A percentile compares a stretch with the other conserved stretches of the same genome.
These are phyloP conservation scores for Penicillium sp. DNA, from an alignment of 2,329 filamentous ascomycete species.

Conservation along the genomic window DNA sequence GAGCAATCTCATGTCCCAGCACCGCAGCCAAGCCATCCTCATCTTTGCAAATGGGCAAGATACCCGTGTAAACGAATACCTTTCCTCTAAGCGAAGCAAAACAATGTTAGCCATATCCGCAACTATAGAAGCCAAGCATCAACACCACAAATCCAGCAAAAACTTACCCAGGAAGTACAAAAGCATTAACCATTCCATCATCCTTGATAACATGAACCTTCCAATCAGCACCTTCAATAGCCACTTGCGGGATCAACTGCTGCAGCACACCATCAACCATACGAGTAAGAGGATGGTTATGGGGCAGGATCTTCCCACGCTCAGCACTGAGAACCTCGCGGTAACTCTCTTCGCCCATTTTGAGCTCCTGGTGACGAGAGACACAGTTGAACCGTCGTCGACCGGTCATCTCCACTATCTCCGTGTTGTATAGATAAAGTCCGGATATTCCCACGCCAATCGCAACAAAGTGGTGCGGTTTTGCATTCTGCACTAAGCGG, in stretches of 20 bases:
- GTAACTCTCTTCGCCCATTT: constrained; percentile 47
- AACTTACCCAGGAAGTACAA: constrained; percentile 59
- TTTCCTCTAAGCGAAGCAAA: constrained; percentile 48
- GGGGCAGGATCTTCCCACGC: constrained; percentile 49
- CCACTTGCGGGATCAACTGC: constrained; percentile 54
- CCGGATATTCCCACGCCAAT: constrained; percentile 46
- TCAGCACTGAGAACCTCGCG: constrained; percentile 50
- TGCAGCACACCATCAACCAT: constrained; percentile 55
- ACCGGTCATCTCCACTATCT: constrained; percentile 57
- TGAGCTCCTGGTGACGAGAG: constrained; percentile 46
- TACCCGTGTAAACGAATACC: constrained; percentile 64
- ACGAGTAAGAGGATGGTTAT: constrained; percentile 49
- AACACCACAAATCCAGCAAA: neutral
- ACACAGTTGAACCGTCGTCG: constrained; percentile 61
- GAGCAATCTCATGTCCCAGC: constrained; percentile 63
- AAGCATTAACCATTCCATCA: constrained; percentile 54
- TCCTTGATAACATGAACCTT: constrained; percentile 60
- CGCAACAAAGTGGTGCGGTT: constrained; percentile 32
- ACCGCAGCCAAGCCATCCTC: constrained; percentile 63
- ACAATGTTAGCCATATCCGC: constrained; percentile 2
- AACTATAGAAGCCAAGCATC: neutral
- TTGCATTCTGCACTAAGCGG: constrained; percentile 21
- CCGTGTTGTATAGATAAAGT: constrained; percentile 57
- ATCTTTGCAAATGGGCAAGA: constrained; percentile 55
- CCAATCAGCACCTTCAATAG: constrained; percentile 51